A percentile compares a stretch with the other conserved stretches of the same genome.
Conservation (phyloP, 352 stramenopile species). For the Phytophthora meadii region DNA sequence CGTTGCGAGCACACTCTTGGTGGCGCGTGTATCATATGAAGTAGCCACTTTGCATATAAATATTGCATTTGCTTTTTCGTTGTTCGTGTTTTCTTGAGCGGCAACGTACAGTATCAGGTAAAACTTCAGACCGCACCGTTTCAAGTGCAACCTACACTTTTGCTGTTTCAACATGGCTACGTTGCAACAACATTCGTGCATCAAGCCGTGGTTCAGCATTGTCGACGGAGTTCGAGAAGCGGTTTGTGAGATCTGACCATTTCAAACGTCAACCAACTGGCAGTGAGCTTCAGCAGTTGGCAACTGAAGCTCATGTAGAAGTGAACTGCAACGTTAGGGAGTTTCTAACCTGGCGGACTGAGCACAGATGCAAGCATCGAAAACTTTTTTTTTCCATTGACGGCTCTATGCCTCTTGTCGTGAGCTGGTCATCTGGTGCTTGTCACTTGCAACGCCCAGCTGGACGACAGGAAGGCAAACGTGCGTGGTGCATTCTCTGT, state of each 20-base stretch:
- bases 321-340: not conserved
- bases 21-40: constrained; percentile 43
- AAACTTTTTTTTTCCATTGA: constrained; percentile 8
- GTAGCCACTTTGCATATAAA: constrained; percentile 38
- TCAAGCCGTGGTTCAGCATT: not conserved
- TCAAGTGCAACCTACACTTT: constrained; percentile 37
- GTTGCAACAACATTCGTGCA: not conserved
- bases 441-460: constrained; percentile 35
- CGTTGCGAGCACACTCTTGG: constrained; percentile 5
- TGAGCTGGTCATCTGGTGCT: constrained; percentile 29
- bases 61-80: constrained; percentile 25
- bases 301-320: constrained; percentile 10
- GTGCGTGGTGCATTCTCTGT: constrained; percentile 1
- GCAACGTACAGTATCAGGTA: not conserved
- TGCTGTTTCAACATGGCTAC: constrained; percentile 32
- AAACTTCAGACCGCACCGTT: constrained; percentile 22
- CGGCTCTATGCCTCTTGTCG: constrained; percentile 31
- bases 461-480: constrained; percentile 28
- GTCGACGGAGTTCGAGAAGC: not conserved
- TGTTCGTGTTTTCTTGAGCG: not conserved
- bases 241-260: not conserved
- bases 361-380: constrained; percentile 1
- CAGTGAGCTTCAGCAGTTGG: no score
- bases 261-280: constrained; percentile 8
- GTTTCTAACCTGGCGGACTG: not conserved